These are phyloP conservation scores for Quercus agrifolia DNA, from an alignment of 306 rosid genomes.

Conservation along the genomic window DNA sequence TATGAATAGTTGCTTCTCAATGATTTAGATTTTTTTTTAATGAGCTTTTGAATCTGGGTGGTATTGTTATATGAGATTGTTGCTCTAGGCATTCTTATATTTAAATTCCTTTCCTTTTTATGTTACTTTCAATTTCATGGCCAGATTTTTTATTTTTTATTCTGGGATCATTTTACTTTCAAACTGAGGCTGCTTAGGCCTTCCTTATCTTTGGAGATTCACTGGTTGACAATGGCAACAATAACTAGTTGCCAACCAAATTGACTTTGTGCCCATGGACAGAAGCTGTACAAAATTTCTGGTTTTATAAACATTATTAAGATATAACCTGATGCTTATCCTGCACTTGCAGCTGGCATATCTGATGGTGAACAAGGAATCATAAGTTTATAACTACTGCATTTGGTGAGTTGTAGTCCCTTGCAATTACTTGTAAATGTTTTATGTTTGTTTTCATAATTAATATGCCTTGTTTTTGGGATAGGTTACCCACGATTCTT, in stretches of 20 bases:
- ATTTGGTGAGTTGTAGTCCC: conserved; percentile 58
- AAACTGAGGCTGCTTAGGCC: no score
- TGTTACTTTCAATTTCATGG: no score
- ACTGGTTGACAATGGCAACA: conserved; percentile 5
- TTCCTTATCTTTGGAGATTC: neutral
- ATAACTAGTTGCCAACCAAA: no score
- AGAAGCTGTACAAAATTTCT: conserved; percentile 70
- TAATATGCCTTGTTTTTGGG: neutral
- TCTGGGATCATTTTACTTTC: no score
- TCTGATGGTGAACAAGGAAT: conserved; percentile 80
- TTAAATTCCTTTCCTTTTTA: no score
- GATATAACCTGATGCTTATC: conserved; percentile 94
- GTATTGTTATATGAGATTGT: no score
- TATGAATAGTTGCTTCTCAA: no score
- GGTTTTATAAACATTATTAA: conserved; percentile 85
- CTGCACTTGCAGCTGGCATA: conserved; percentile 90
- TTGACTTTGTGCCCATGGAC: conserved; percentile 26
- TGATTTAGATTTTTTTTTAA: no score
- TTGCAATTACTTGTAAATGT: neutral
- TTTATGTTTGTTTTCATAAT: neutral
- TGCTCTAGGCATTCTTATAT: no score
- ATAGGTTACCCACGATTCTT: conserved; percentile 86
- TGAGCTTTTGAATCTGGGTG: no score
- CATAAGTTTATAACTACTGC: conserved; percentile 57
- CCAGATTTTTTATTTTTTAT: no score